These are phyloP conservation scores for Moricandia arvensis DNA, from an alignment of 345 rosid species.

Conservation along the genomic window DNA sequence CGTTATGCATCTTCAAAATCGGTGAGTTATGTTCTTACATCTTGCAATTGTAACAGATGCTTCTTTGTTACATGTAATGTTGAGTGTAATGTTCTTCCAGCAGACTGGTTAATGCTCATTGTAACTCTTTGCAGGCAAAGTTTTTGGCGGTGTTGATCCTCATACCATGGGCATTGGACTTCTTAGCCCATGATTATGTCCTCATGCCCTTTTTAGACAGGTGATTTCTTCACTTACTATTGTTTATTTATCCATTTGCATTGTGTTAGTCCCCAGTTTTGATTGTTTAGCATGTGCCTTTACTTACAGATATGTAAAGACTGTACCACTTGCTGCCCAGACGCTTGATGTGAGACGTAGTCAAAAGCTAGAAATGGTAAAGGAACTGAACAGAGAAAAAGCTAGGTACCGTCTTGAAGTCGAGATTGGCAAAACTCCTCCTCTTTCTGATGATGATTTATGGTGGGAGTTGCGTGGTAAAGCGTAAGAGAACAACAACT, in stretches of 20 bases:
- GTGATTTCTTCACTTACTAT: conserved; percentile 38
- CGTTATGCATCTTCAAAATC: conserved; percentile 79
- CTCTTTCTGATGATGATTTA: conserved; percentile 86
- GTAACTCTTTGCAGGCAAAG: conserved; percentile 61
- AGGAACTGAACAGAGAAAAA: conserved; percentile 64
- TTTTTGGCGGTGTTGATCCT: conserved; percentile 74
- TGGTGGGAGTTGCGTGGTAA: conserved; percentile 90
- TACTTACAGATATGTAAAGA: conserved; percentile 73
- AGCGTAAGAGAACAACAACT: conserved; percentile 64
- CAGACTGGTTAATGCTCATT: conserved; percentile 23
- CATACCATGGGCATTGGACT: conserved; percentile 85
- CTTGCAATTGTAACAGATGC: not conserved
- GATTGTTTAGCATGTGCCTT: conserved; percentile 2
- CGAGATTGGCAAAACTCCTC: conserved; percentile 93
- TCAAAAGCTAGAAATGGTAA: conserved; percentile 88
- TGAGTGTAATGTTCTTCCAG: not conserved
- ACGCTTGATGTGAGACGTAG: conserved; percentile 73
- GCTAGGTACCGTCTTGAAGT: conserved; percentile 81
- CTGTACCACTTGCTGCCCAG: conserved; percentile 91
- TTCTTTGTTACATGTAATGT: not conserved
- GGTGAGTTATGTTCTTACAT: conserved; percentile 41
- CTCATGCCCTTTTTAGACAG: conserved; percentile 96
- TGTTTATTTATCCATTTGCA: not conserved
- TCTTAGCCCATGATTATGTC: conserved; percentile 84
- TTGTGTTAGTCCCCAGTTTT: conserved; percentile 1